phyloP scores from a whole-genome alignment of 441 rosid genomes.

The Arabidopsis lyrata region DNA sequence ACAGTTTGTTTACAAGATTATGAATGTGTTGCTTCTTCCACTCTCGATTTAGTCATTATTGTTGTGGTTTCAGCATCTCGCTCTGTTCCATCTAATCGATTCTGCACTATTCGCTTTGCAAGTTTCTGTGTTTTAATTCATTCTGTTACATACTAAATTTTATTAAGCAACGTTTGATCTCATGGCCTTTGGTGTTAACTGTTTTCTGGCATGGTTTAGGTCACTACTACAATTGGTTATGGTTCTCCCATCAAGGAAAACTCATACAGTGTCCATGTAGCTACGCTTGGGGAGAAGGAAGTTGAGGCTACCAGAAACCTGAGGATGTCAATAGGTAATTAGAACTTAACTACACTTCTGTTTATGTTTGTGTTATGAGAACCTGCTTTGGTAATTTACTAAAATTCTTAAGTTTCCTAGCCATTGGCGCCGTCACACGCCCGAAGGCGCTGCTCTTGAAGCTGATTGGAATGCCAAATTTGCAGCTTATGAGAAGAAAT shows the following conservation, averaged over 20 bases:
- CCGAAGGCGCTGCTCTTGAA: conserved; percentile 77
- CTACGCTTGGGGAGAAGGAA: conserved; percentile 62
- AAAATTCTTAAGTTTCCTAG: conserved; percentile 46
- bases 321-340: conserved; percentile 56
- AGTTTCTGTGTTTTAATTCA: too few relatives aligned
- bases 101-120: too few relatives aligned
- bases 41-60: too few relatives aligned
- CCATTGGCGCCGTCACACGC: conserved; percentile 93
- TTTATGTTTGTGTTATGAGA: conserved; percentile 1
- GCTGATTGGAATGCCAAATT: conserved; percentile 89
- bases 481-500: conserved; percentile 88
- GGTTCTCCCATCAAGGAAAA: conserved; percentile 68
- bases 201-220: conserved; percentile 40
- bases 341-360: not conserved
- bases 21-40: too few relatives aligned
- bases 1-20: too few relatives aligned
- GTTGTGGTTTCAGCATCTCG: too few relatives aligned
- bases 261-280: conserved; percentile 65
- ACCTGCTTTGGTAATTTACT: conserved; percentile 1
- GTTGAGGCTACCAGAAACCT: conserved; percentile 66
- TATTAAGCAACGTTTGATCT: not conserved
- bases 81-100: too few relatives aligned
- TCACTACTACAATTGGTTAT: conserved; percentile 63
- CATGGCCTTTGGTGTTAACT: conserved; percentile 11
- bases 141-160: too few relatives aligned